Evolutionary conservation across 2,329 filamentous ascomycete genomes (phyloP), one percentile per base, ranked within the genome.

Genomic region (Fusarium coffeatum): DNA sequence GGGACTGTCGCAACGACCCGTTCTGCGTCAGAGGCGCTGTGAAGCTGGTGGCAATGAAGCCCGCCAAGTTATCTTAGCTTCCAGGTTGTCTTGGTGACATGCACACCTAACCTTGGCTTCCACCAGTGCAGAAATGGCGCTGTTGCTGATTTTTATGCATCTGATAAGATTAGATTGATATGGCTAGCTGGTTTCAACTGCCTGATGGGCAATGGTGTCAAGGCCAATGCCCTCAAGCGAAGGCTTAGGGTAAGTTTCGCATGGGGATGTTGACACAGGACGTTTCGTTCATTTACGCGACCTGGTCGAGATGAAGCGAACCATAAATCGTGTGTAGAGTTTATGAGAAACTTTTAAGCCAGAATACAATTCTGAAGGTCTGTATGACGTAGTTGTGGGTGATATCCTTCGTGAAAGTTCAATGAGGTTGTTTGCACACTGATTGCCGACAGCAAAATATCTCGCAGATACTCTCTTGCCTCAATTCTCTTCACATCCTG

Each of bases 101-200:
- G 1, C 8, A 28, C 12, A 20, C 54, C 25, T 28, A 47, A 45
- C 5, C 6, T 32, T 34, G n/a, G 32, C 6, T 28, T 30, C 22
- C 20, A 54, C 32, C 20, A 8, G 8, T 3, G 13, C 23, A 20
- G 27, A 43, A 45, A 23, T 49, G 7, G 4, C n/a, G 20, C 11
- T 37, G 3, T 3, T 41, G 32, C 32, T 34, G 16, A 16, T 34
- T 34, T 34, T 8, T 0, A 12, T 27, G 13, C n/a, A 66, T 66
- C 63, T 45, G 61, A 66, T 66, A 55, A 66, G 62, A 66, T 66
- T 45, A 66, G 55, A 66, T 61, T 34, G 34, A 66, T 45, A 41
- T 32, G 10, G 15, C 12, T 12, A n/a, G 11, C 41, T 32, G 53
- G 32, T 54, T 10, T 11, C n/a, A 25, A 23, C 3, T 5, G 23